Percentiles rank a stretch among this genome's conserved stretches.
Conservation (phyloP, 371 early-diverging fungal species). For the Zopfochytrium polystomum region DNA sequence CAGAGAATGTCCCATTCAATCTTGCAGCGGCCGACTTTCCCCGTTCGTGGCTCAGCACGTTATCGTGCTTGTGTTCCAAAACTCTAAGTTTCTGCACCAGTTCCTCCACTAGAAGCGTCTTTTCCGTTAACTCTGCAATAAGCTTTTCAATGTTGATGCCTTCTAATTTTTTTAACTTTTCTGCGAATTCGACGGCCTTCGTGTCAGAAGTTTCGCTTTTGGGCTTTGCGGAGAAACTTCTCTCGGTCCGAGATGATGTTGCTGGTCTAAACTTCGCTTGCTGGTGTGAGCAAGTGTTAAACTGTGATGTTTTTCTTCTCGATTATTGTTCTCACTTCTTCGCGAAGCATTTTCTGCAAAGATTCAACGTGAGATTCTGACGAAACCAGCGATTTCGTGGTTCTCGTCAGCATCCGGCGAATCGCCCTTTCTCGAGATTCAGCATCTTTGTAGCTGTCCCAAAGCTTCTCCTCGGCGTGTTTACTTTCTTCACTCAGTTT, state of each 20-base stretch:
- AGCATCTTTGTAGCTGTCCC: constrained; percentile 54
- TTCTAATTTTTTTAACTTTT: constrained; percentile 36
- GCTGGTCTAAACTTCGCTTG: constrained; percentile 16
- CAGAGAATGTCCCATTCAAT: not conserved
- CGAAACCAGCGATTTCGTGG: constrained; percentile 36
- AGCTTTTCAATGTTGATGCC: constrained; percentile 41
- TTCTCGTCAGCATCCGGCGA: constrained; percentile 42
- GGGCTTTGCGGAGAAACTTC: constrained; percentile 22
- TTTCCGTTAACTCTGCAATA: constrained; percentile 40
- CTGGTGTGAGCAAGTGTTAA: constrained; percentile 4
- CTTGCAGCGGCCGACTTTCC: not conserved
- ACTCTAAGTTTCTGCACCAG: constrained; percentile 32
- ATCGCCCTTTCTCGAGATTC: constrained; percentile 51
- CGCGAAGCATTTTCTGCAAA: constrained; percentile 39
- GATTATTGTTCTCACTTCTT: constrained; percentile 29
- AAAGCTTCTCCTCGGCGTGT: constrained; percentile 54
- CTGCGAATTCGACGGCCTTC: constrained; percentile 29
- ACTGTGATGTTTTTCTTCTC: not conserved
- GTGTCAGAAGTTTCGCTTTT: constrained; percentile 14
- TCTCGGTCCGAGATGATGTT: constrained; percentile 19
- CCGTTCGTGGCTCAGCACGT: not conserved
- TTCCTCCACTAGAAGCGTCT: constrained; percentile 42
- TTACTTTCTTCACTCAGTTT: constrained; percentile 46
- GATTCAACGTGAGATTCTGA: constrained; percentile 33
- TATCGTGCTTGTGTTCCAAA: not conserved